phyloP scores from a whole-genome alignment of 108 stramenopile species.

The Fragilaria crotonensis region DNA sequence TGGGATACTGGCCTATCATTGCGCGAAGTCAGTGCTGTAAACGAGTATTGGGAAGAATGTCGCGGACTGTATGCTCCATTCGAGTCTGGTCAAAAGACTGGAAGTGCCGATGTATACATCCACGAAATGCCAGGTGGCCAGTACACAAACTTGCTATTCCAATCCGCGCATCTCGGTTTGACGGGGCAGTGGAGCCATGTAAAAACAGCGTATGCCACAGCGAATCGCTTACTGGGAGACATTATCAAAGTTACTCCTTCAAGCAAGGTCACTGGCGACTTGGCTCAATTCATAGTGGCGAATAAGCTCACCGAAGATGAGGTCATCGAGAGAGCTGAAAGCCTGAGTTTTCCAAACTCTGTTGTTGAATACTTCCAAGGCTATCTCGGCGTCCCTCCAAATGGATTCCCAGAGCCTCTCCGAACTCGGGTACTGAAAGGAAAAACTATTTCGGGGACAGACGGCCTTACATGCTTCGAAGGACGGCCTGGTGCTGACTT shows the following conservation, averaged over 20 bases:
- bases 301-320: constrained; percentile 88
- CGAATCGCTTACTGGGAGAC: constrained; percentile 92
- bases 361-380: constrained; percentile 96
- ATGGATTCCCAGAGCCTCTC: constrained; percentile 95
- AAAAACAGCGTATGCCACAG: constrained; percentile 87
- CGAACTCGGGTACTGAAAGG: constrained; percentile 78
- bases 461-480: constrained; percentile 70
- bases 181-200: constrained; percentile 88
- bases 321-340: constrained; percentile 81
- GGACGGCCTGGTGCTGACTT: constrained; percentile 95
- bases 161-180: constrained; percentile 85
- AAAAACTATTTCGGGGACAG: constrained; percentile 69
- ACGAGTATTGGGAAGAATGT: constrained; percentile 93
- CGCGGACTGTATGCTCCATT: constrained; percentile 94
- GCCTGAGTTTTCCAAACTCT: constrained; percentile 81
- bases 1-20: constrained; percentile 86
- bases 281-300: constrained; percentile 95
- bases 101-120: constrained; percentile 87
- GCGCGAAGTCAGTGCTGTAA: constrained; percentile 52
- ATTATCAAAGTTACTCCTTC: constrained; percentile 98
- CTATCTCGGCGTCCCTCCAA: constrained; percentile 85
- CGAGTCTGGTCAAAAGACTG: constrained; percentile 93
- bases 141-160: constrained; percentile 96
- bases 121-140: constrained; percentile 99
- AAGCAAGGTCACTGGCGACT: constrained; percentile 93